Conservation (phyloP, 2,329 filamentous ascomycete species). For the Cytospora leucostoma region DNA sequence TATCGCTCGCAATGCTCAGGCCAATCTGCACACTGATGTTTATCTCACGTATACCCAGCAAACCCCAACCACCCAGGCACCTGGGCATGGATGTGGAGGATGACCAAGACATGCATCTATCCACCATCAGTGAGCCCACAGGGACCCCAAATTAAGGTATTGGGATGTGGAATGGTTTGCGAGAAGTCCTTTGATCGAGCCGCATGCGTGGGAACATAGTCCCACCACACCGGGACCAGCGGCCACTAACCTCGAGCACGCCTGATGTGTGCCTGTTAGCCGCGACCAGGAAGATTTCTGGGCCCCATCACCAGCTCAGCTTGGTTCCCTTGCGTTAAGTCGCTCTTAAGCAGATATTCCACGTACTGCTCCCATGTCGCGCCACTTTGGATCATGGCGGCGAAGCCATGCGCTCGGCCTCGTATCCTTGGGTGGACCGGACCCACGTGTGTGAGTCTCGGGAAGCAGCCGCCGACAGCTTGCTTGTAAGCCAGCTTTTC, state of each 20-base stretch:
- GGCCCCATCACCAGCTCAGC: conserved; percentile 11
- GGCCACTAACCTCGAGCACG: conserved; percentile 5
- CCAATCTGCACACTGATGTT: background rate
- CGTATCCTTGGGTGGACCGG: conserved; percentile 21
- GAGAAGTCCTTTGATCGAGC: conserved; percentile 10
- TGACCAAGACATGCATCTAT: conserved; percentile 6
- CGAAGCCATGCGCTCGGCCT: conserved; percentile 17
- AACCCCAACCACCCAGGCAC: background rate
- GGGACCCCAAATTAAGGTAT: background rate
- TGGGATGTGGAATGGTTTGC: conserved; percentile 10
- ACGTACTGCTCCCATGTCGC: conserved; percentile 1
- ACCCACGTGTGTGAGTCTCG: conserved; percentile 11
- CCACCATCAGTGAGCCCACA: background rate
- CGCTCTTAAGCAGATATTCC: background rate
- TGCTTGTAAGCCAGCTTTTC: conserved; percentile 13
- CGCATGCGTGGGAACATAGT: conserved; percentile 11
- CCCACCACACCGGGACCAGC: conserved; percentile 12
- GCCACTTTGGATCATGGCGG: conserved; percentile 15
- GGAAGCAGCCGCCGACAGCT: background rate
- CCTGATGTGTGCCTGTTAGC: conserved; percentile 13
- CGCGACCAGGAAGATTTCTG: conserved; percentile 13
- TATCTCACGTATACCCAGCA: background rate
- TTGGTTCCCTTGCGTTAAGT: background rate
- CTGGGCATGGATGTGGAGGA: background rate
- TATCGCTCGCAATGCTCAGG: background rate